Base-by-base conservation (phyloP, 768 basidiomycete species). In the Neoboletus magnificus region DNA sequence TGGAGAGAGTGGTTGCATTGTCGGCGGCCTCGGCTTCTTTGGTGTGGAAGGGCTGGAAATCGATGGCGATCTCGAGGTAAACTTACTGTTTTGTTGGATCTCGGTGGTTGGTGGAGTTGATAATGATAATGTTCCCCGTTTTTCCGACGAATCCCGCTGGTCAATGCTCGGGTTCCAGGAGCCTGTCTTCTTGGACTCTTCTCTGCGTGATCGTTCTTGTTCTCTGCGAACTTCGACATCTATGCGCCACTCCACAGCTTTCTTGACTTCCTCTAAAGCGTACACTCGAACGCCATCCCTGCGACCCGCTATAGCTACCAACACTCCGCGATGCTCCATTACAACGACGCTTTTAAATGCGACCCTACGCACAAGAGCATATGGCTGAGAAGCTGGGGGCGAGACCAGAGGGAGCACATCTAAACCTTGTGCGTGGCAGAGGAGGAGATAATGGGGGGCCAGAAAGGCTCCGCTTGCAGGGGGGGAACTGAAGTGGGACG, bases 291-390 rank as follows among this genome's bases (percentile, higher is more conserved):
- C 91, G 4, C 91, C 91, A 59, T 93, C 90, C 62, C 91, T 76
- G 58, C 91, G 77, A 10, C 91, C 91, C 16, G 92, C 92, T 58
- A 93, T 91, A 13, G 91, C 91, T 10, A 93, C 91, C n/a, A 93
- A 74, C 0, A 93, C 90, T 8, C 91, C 91, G 30, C 91, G 86
- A 64, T 93, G 89, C 63, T 93, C 91, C 91, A 93, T 93, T 15
- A 93, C 87, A 1, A 93, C 88, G n/a, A 93, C 86, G 53, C 81
- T 84, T 66, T 91, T 93, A 72, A 93, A 93, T 35, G 81, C 79
- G 49, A 91, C 89, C 52, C 90, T 80, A 22, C 91, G 83, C 23
- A 93, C 85, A 27, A 93, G 79, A 11, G 91, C 85, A 69, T 91
- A 93, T 15, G 92, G 89, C 60, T 86, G 85, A 8, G 79, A 78